phyloP scores from a whole-genome alignment of 345 rosid genomes.

The Aurinia saxatilis region DNA sequence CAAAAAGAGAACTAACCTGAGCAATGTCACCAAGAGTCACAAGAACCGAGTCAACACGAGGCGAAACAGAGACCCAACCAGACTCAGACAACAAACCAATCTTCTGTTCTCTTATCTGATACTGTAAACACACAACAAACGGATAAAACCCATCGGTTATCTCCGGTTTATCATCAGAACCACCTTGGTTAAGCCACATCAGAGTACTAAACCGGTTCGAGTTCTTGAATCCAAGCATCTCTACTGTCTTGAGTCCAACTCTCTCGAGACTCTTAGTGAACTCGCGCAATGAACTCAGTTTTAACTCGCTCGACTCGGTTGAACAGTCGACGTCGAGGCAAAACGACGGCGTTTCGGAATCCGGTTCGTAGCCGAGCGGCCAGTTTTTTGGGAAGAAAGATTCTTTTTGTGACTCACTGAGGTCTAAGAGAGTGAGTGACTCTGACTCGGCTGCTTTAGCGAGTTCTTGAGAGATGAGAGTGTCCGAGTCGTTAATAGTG shows the following conservation, averaged over 20 bases:
- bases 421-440: slow-evolving; percentile 43
- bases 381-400: slow-evolving; percentile 51
- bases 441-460: slow-evolving; percentile 59
- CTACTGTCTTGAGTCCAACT: slow-evolving; percentile 47
- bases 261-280: slow-evolving; percentile 44
- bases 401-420: slow-evolving; percentile 33
- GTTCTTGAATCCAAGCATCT: slow-evolving; percentile 51
- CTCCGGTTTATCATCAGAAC: slow-evolving; percentile 24
- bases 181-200: slow-evolving; percentile 45
- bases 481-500: slow-evolving; percentile 2
- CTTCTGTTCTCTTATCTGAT: slow-evolving; percentile 48
- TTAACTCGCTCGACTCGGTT: slow-evolving; percentile 32
- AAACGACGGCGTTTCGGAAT: slow-evolving; percentile 38
- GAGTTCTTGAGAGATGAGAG: slow-evolving; percentile 35
- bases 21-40: slow-evolving; percentile 70
- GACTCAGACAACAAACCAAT: slow-evolving; percentile 45
- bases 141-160: slow-evolving; percentile 62
- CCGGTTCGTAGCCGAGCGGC: slow-evolving; percentile 64
- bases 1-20: slow-evolving; percentile 40
- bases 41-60: slow-evolving; percentile 55
- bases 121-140: slow-evolving; percentile 55
- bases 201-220: slow-evolving; percentile 46
- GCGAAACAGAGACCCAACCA: slow-evolving; percentile 44
- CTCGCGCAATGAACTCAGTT: slow-evolving; percentile 36
- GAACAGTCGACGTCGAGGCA: slow-evolving; percentile 40